phyloP scores from a whole-genome alignment of 1,284 basidiomycete genomes.

The Trichosporon coremiiforme region DNA sequence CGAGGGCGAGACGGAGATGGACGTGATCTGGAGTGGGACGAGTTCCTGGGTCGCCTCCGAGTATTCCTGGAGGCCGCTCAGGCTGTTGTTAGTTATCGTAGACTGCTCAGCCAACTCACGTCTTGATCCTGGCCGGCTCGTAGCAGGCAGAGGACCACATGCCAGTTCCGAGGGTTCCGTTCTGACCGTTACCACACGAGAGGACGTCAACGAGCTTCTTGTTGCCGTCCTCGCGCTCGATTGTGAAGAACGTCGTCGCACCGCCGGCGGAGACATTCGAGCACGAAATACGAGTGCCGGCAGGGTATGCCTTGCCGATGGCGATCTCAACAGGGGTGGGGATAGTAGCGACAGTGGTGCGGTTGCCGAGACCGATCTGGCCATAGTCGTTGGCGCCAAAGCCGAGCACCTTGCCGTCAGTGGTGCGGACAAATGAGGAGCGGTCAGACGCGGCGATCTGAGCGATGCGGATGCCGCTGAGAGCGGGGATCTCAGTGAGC shows the following conservation, averaged over 20 bases:
- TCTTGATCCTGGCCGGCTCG: constrained; percentile 73
- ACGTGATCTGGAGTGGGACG: constrained; percentile 69
- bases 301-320: constrained; percentile 61
- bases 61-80: constrained; percentile 82
- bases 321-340: constrained; percentile 83
- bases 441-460: constrained; percentile 75
- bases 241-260: constrained; percentile 67
- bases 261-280: constrained; percentile 67
- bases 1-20: constrained; percentile 66
- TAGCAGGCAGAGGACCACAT: constrained; percentile 73
- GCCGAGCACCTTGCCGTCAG: constrained; percentile 75
- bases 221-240: constrained; percentile 61
- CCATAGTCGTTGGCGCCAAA: constrained; percentile 87
- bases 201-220: constrained; percentile 67
- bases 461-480: constrained; percentile 66
- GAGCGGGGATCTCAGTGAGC: constrained; percentile 77
- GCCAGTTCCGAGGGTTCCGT: constrained; percentile 81
- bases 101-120: constrained; percentile 44
- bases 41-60: constrained; percentile 66
- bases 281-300: constrained; percentile 65
- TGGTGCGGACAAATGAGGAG: constrained; percentile 72
- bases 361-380: constrained; percentile 77
- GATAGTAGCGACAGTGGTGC: constrained; percentile 70
- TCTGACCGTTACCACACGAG: constrained; percentile 77
- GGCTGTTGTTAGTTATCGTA: constrained; percentile 37